Conservation (phyloP, 1,284 basidiomycete species). For the Microbotryum lychnidis-dioicae region DNA sequence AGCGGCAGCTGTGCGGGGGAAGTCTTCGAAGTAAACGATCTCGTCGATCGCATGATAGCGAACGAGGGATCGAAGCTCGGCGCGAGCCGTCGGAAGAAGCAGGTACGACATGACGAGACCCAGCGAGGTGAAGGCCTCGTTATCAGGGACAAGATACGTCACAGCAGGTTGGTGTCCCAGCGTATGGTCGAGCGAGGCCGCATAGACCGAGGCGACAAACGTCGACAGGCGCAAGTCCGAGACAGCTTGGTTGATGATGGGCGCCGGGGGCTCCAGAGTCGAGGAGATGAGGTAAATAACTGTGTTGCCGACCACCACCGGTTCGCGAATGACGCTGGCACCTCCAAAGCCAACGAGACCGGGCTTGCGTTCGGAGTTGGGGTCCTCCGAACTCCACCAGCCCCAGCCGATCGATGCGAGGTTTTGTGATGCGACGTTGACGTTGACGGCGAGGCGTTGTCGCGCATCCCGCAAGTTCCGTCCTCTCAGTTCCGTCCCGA, state of each 20-base stretch:
- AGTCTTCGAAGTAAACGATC: constrained; percentile 62
- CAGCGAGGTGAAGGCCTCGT: constrained; percentile 74
- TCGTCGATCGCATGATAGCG: constrained; percentile 73
- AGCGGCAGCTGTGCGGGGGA: constrained; percentile 42
- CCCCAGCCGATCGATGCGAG: constrained; percentile 34
- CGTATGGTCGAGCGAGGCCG: constrained; percentile 60
- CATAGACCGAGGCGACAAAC: constrained; percentile 82
- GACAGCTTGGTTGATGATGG: constrained; percentile 72
- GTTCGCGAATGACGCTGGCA: constrained; percentile 67
- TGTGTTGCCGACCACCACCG: constrained; percentile 64
- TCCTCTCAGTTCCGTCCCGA: constrained; percentile 69
- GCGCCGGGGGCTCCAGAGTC: constrained; percentile 69
- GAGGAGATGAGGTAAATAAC: constrained; percentile 84
- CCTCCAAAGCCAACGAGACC: constrained; percentile 71
- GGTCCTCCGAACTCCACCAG: constrained; percentile 41
- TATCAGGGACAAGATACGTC: constrained; percentile 79
- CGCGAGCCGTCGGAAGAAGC: constrained; percentile 57
- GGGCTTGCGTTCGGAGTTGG: background rate
- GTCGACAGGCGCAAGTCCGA: constrained; percentile 74
- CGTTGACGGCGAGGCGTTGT: constrained; percentile 67
- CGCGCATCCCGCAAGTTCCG: constrained; percentile 55
- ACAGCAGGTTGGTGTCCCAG: constrained; percentile 57
- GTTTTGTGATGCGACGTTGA: constrained; percentile 40
- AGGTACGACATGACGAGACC: constrained; percentile 86
- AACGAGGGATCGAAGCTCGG: constrained; percentile 72